A percentile compares a stretch with the other conserved stretches of the same genome.
These are phyloP conservation scores for Penicillium psychrofluorescens DNA, from an alignment of 495 filamentous ascomycete genomes.

Conservation along the genomic window DNA sequence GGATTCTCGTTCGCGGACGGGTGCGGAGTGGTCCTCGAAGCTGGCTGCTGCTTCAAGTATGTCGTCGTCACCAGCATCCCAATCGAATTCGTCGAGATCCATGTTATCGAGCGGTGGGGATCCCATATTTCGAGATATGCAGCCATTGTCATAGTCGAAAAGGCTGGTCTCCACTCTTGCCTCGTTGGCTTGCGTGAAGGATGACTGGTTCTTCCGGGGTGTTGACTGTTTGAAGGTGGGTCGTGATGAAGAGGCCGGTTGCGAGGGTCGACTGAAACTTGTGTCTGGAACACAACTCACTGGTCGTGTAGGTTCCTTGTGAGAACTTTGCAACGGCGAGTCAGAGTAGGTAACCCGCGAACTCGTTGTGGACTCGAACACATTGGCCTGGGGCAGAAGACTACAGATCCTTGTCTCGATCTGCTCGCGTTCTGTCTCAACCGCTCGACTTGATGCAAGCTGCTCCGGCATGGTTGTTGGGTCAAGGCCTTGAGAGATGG, in stretches of 20 bases:
- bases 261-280: not conserved
- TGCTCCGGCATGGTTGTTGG: slow-evolving; percentile 27
- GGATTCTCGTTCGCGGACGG: slow-evolving; percentile 13
- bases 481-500: slow-evolving; percentile 28
- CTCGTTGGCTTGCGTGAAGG: slow-evolving; percentile 2
- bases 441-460: slow-evolving; percentile 26
- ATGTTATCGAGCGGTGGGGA: slow-evolving; percentile 20
- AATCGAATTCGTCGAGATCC: slow-evolving; percentile 54
- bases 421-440: slow-evolving; percentile 26
- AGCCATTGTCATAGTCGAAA: slow-evolving; percentile 13
- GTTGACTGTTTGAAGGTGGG: not conserved
- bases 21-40: slow-evolving; percentile 38
- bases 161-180: not conserved
- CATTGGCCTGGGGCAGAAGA: slow-evolving; percentile 19
- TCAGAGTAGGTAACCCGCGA: not conserved
- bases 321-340: not conserved
- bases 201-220: slow-evolving; percentile 1
- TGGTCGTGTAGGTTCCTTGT: too few species aligned
- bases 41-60: slow-evolving; percentile 56
- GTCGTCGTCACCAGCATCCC: slow-evolving; percentile 61
- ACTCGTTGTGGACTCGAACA: slow-evolving; percentile 4
- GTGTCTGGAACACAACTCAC: too few species aligned
- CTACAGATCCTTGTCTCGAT: slow-evolving; percentile 24
- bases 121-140: slow-evolving; percentile 44
- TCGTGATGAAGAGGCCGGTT: not conserved